Evolutionary conservation across 2,329 filamentous ascomycete genomes (phyloP).

Genomic region (Talaromyces sp.): DNA sequence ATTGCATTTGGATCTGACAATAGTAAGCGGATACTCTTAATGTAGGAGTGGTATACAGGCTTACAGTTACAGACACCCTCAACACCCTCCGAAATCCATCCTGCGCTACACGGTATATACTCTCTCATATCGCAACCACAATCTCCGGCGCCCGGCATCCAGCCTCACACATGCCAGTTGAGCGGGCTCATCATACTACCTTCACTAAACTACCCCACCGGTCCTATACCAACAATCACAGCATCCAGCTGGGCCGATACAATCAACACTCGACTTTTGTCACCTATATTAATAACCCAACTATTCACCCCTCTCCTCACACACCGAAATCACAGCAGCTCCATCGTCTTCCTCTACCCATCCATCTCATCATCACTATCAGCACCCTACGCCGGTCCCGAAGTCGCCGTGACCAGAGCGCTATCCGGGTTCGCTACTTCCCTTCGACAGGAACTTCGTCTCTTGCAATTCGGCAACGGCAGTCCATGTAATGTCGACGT

Average conservation of each 20-base stretch:
- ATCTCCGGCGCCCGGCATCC: constrained; percentile 70
- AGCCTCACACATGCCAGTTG: constrained; percentile 70
- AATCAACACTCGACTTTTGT: constrained; percentile 86
- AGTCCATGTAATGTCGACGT: constrained; percentile 59
- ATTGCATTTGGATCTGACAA: constrained; percentile 73
- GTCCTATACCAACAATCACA: constrained; percentile 79
- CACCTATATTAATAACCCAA: constrained; percentile 84
- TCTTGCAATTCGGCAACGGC: constrained; percentile 50
- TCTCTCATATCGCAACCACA: constrained; percentile 70
- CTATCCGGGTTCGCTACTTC: constrained; percentile 83
- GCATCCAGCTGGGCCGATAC: constrained; percentile 83
- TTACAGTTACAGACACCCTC: constrained; percentile 46
- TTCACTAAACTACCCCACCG: constrained; percentile 71
- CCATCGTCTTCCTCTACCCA: constrained; percentile 44
- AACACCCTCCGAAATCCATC: constrained; percentile 54
- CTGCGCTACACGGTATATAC: constrained; percentile 70
- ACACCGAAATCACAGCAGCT: constrained; percentile 54
- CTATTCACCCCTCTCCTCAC: constrained; percentile 78
- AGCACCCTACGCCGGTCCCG: constrained; percentile 59
- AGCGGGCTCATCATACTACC: constrained; percentile 81
- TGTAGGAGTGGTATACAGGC: neutral
- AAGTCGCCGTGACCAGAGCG: constrained; percentile 80
- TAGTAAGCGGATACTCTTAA: constrained; percentile 25
- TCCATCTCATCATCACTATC: constrained; percentile 46
- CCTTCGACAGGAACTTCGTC: constrained; percentile 72